These are phyloP conservation scores for Talaromyces borbonicus DNA, from an alignment of 495 filamentous ascomycete genomes.

Conservation along the genomic window DNA sequence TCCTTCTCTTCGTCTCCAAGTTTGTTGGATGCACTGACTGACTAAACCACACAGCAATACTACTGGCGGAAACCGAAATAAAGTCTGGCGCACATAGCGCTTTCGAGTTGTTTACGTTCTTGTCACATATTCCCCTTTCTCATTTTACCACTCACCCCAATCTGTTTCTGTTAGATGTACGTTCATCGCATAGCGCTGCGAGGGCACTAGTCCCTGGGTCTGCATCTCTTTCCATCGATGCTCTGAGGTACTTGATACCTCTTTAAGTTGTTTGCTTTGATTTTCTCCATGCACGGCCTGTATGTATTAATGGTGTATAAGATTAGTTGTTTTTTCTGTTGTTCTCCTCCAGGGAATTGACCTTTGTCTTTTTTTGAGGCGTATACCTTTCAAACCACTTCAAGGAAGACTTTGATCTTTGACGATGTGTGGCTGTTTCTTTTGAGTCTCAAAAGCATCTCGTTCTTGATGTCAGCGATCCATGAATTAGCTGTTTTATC, in stretches of 20 bases:
- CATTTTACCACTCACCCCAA: slow-evolving; percentile 24
- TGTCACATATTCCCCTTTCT: slow-evolving; percentile 40
- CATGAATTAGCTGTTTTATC: too few relatives aligned
- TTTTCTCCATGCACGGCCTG: neutral
- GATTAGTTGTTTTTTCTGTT: neutral
- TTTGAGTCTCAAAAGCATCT: too few relatives aligned
- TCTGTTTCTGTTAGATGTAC: slow-evolving; percentile 16
- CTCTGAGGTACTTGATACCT: neutral
- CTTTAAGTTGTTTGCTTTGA: neutral
- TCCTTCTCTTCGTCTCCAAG: slow-evolving; percentile 9
- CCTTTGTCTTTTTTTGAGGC: neutral
- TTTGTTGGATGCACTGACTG: slow-evolving; percentile 13
- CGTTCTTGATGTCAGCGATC: too few relatives aligned
- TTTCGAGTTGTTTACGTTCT: slow-evolving; percentile 14
- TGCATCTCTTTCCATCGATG: slow-evolving; percentile 16
- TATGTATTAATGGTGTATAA: slow-evolving; percentile 3
- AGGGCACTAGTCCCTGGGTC: slow-evolving; percentile 35
- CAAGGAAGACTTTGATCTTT: too few relatives aligned
- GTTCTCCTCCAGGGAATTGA: neutral
- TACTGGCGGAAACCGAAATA: slow-evolving; percentile 79
- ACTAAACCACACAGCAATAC: slow-evolving; percentile 63
- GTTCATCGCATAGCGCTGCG: slow-evolving; percentile 42
- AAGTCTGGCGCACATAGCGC: neutral
- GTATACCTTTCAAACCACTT: too few relatives aligned
- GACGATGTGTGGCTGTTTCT: too few relatives aligned